phyloP scores from a whole-genome alignment of 192 early-diverging fungal species.

The Rhizoclosmatium globosum region DNA sequence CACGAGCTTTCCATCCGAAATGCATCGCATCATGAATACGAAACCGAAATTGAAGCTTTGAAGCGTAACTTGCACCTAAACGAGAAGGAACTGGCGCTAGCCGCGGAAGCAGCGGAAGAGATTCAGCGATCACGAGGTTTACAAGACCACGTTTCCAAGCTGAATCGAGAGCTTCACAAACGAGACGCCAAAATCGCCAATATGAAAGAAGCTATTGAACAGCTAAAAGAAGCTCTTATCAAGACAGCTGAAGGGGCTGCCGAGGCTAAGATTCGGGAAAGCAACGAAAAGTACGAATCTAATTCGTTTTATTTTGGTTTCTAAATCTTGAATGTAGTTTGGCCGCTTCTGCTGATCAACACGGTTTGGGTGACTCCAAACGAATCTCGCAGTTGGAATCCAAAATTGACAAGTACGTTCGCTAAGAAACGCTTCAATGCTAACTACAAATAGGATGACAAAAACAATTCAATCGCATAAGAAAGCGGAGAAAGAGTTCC shows the following conservation, averaged over 20 bases:
- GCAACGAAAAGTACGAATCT: conserved; percentile 25
- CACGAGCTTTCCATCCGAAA: conserved; percentile 21
- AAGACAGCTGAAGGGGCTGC: conserved; percentile 40
- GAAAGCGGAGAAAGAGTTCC: conserved; percentile 28
- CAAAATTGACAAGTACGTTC: conserved; percentile 34
- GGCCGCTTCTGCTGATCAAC: background rate
- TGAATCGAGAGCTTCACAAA: conserved; percentile 33
- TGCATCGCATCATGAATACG: conserved; percentile 19
- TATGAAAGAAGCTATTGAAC: conserved; percentile 41
- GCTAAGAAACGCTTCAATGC: background rate
- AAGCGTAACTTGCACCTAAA: conserved; percentile 29
- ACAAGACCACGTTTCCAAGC: conserved; percentile 26
- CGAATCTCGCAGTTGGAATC: conserved; percentile 41
- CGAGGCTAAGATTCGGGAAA: conserved; percentile 25
- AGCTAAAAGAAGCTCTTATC: conserved; percentile 39
- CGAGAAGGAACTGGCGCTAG: conserved; percentile 14
- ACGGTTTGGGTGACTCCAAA: background rate
- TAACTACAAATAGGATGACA: background rate
- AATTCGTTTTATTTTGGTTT: conserved; percentile 6
- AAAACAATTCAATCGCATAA: conserved; percentile 31
- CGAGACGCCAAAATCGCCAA: conserved; percentile 42
- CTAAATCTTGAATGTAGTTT: background rate
- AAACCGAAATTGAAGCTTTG: conserved; percentile 29
- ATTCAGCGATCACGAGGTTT: conserved; percentile 24
- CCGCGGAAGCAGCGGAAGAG: conserved; percentile 18